Percentiles rank a stretch among this genome's conserved stretches.
These are phyloP conservation scores for Penicillium chermesinum DNA, from an alignment of 495 filamentous ascomycete species.

Conservation along the genomic window DNA sequence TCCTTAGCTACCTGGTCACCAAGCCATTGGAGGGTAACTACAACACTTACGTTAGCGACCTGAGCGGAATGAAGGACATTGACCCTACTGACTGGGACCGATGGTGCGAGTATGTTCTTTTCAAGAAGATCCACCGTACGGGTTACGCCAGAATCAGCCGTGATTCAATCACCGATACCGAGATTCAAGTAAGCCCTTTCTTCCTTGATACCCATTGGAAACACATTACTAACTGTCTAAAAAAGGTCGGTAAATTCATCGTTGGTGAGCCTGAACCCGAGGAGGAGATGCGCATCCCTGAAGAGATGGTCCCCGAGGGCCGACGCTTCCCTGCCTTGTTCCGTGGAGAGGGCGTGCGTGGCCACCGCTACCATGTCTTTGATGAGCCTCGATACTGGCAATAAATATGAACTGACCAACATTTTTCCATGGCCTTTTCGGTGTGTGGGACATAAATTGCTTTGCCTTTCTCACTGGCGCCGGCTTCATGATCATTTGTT, in stretches of 20 bases:
- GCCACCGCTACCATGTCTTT: conserved; percentile 94
- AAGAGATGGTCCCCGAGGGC: conserved; percentile 66
- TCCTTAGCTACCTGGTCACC: conserved; percentile 90
- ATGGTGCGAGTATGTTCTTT: conserved; percentile 99
- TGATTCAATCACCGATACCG: conserved; percentile 92
- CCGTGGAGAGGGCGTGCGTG: conserved; percentile 78
- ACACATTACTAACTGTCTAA: conserved; percentile 11
- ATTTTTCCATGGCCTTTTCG: not conserved
- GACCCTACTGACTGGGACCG: conserved; percentile 91
- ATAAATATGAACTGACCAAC: conserved; percentile 14
- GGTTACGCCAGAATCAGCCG: conserved; percentile 89
- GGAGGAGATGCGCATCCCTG: conserved; percentile 52
- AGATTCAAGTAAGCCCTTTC: conserved; percentile 71
- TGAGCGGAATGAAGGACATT: conserved; percentile 91
- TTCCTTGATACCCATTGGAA: not conserved
- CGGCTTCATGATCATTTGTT: not conserved
- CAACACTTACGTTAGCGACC: conserved; percentile 86
- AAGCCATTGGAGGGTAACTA: conserved; percentile 91
- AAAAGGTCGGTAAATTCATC: conserved; percentile 84
- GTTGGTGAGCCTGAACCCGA: conserved; percentile 66
- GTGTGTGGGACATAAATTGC: conserved; percentile 1
- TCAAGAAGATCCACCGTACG: conserved; percentile 77
- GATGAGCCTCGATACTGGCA: conserved; percentile 78
- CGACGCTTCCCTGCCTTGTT: conserved; percentile 86
- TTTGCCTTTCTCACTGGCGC: not conserved